Evolutionary conservation across 768 basidiomycete genomes (phyloP), one percentile per base, ranked within the genome.

Genomic region (Rhizopogon vesiculosus): DNA sequence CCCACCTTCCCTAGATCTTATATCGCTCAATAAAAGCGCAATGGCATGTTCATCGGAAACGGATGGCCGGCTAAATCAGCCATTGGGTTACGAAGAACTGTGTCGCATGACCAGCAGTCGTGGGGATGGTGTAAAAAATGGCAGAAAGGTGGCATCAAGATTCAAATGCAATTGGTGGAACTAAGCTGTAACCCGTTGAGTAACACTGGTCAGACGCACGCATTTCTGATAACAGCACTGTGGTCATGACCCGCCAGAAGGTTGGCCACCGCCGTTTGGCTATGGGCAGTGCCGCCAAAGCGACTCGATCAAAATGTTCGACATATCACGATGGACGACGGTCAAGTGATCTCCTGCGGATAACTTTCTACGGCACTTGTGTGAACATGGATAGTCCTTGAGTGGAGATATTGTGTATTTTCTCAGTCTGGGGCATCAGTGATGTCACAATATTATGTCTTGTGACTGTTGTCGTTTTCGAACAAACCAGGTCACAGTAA

Each of bases 71-170:
- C 25, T 29, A 54, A 46, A 22, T 25, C 42, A 31, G 16, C 33
- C 41, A 54, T 16, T 18, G 5, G 43, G 45, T 28, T 13, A 40
- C 6, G 13, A 40, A 33, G 39, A 33, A n/a, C 29, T 45, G 39
- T 43, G 54, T 46, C 56, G 42, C 42, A 42, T 57, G 56, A 58
- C 55, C 42, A n/a, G 31, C 31, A 48, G 42, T 48, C 48, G 54
- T 56, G 54, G 45, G 54, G 57, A 57, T 28, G 31, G 16, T 19
- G 35, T 33, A 49, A 16, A 15, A 5, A 38, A 38, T 15, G 33
- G 22, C 10, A 38, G 35, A 38, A 38, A 13, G 12, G 35, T 5
- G 35, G 2, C 35, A 38, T 16, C 19, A 18, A 25, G 25, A 25
- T 25, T 25, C 25, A 25, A 25, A 48, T 33, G 6, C 10, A 13